These are phyloP conservation scores for Boletus rubroflammeus DNA, from an alignment of 768 basidiomycete genomes.

Conservation along the genomic window DNA sequence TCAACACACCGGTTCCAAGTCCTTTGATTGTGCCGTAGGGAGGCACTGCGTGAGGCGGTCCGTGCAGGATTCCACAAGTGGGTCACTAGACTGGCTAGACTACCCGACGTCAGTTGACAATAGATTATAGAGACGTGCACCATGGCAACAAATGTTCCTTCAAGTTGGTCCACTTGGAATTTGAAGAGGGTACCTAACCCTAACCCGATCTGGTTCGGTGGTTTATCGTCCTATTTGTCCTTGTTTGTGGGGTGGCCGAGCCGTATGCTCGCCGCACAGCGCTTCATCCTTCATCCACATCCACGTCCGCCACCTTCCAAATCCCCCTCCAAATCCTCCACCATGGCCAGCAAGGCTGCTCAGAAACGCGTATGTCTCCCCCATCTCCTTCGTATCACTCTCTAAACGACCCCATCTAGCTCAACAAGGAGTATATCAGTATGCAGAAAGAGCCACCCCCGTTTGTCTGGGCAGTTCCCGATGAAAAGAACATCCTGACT, in stretches of 20 bases:
- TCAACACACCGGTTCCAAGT: not conserved
- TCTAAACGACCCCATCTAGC: slow-evolving; percentile 38
- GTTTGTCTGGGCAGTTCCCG: slow-evolving; percentile 92
- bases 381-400: slow-evolving; percentile 6
- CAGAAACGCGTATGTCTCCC: slow-evolving; percentile 66
- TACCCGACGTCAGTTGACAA: not conserved
- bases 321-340: slow-evolving; percentile 1
- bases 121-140: not conserved
- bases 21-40: not conserved
- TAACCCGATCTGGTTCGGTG: slow-evolving; percentile 11
- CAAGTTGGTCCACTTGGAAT: not conserved
- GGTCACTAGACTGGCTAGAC: not conserved
- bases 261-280: slow-evolving; percentile 23
- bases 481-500: slow-evolving; percentile 95
- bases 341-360: slow-evolving; percentile 83
- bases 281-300: slow-evolving; percentile 22
- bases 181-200: slow-evolving; percentile 11
- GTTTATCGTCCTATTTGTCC: slow-evolving; percentile 13
- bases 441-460: slow-evolving; percentile 96
- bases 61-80: no score
- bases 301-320: slow-evolving; percentile 11
- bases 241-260: slow-evolving; percentile 28
- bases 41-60: no score
- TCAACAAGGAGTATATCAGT: slow-evolving; percentile 81
- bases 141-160: slow-evolving; percentile 20